Base-by-base conservation (phyloP, 2,329 filamentous ascomycete genomes). In the Hymenotorrendiella dingleyae region DNA sequence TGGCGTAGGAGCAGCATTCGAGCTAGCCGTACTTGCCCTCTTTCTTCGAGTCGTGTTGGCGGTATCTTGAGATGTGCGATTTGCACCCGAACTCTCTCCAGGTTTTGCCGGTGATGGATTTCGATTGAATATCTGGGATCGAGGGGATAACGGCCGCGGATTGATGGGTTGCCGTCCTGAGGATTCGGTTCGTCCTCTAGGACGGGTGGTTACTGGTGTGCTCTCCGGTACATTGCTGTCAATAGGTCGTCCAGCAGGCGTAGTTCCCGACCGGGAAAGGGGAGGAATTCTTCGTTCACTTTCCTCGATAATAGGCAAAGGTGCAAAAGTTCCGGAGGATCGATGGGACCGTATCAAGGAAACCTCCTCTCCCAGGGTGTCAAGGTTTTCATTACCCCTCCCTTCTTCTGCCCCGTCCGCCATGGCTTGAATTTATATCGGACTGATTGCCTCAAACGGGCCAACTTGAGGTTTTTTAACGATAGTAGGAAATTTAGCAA, bases 121-220 rank as follows among this genome's bases (percentile, higher is more conserved):
- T 24, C 45, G 40, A 14, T 40, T 38, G 27, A 49, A 45, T 16
- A 47, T 36, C 23, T 47, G 44, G 11, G 48, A 47, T 14, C 43
- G 39, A 21, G 48, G 46, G 12, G 46, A 53, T 19, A 49, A n/a
- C 8, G 33, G 29, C n/a, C 35, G 39, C 4, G 39, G 10, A 35
- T 48, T 37, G 11, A 47, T 23, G 27, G 32, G 30, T 14, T 36
- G 26, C 17, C 36, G 40, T 22, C 32, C 32, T n/a, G 48, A 30
- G 5, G 48, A 51, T 16, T 51, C 47, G 1, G 51, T 48, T n/a
- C 45, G 40, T 33, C 51, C 48, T 40, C 50, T 17, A 11, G 33
- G n/a, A n/a, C n/a, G n/a, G n/a, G n/a, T n/a, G n/a, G 40, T 44
- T 24, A 30, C 23, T 6, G 42, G 33, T 36, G 24, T 6, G 14